Percentiles rank a stretch among this genome's conserved stretches.
Conservation (phyloP, 129 eudicot genomes). For the Lactuca sativa region DNA sequence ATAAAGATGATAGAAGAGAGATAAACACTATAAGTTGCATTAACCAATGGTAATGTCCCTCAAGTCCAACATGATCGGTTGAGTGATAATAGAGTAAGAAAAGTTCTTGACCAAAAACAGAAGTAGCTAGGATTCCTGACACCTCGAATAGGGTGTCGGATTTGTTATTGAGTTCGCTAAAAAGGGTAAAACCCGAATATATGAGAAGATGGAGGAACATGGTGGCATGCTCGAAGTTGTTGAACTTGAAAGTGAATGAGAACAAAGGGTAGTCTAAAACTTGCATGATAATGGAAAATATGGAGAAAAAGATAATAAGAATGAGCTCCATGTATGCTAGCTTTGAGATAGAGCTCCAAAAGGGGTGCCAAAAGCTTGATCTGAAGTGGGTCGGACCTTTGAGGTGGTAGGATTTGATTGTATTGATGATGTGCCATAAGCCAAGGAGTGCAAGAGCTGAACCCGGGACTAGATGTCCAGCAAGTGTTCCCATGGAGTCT, state of each 20-base stretch:
- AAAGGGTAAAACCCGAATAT: constrained; percentile 61
- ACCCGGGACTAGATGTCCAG: constrained; percentile 76
- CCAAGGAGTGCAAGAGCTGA: constrained; percentile 69
- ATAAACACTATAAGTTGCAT: constrained; percentile 65
- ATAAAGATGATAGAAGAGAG: constrained; percentile 53
- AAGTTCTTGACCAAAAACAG: constrained; percentile 79
- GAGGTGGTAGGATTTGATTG: constrained; percentile 48
- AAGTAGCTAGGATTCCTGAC: constrained; percentile 65
- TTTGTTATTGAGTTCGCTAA: constrained; percentile 37
- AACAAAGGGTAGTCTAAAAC: constrained; percentile 55
- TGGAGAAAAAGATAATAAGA: constrained; percentile 52
- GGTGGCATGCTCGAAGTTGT: constrained; percentile 72
- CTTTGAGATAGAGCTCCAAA: constrained; percentile 39
- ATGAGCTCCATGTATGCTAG: constrained; percentile 63
- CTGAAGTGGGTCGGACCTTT: constrained; percentile 54
- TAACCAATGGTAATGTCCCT: constrained; percentile 94
- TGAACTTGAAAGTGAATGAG: constrained; percentile 56
- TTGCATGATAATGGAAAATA: constrained; percentile 56
- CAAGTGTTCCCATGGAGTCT: constrained; percentile 68
- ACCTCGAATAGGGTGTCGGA: constrained; percentile 46
- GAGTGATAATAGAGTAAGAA: constrained; percentile 82
- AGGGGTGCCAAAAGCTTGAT: constrained; percentile 71
- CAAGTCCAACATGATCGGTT: constrained; percentile 77
- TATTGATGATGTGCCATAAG: constrained; percentile 68
- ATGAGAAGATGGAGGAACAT: constrained; percentile 74